phyloP scores from a whole-genome alignment of 352 stramenopile genomes.

The Globisporangium okanoganense region DNA sequence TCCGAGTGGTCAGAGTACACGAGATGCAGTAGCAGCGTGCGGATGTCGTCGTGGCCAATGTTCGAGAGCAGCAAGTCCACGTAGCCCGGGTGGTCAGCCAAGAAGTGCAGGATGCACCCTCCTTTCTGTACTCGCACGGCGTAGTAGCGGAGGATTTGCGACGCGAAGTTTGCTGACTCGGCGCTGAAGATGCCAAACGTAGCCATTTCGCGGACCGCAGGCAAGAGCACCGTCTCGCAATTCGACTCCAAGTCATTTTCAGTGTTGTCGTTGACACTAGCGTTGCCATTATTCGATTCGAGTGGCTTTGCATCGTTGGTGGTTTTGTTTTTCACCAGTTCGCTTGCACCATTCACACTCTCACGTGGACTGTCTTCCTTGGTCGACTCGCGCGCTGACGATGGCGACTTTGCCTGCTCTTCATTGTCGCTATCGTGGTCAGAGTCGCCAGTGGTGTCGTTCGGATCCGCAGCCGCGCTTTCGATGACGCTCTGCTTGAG shows the following conservation, averaged over 20 bases:
- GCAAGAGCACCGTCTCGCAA: conserved; percentile 30
- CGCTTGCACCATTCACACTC: conserved; percentile 15
- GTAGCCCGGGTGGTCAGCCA: conserved; percentile 43
- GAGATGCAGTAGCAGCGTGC: conserved; percentile 69
- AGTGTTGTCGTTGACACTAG: conserved; percentile 13
- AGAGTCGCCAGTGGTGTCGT: conserved; percentile 20
- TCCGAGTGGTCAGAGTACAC: conserved; percentile 86
- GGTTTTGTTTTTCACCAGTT: background rate
- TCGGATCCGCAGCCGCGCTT: conserved; percentile 22
- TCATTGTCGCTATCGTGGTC: conserved; percentile 24
- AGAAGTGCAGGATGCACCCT: conserved; percentile 70
- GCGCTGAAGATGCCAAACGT: conserved; percentile 70
- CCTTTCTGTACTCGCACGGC: conserved; percentile 75
- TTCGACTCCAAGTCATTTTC: conserved; percentile 30
- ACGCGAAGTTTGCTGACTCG: conserved; percentile 76
- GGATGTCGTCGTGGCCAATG: conserved; percentile 79
- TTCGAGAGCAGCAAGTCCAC: conserved; percentile 79
- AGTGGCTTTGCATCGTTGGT: conserved; percentile 15
- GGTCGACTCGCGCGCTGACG: conserved; percentile 9
- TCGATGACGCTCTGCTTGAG: conserved; percentile 65
- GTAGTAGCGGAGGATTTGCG: conserved; percentile 80
- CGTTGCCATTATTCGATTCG: background rate
- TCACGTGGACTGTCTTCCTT: conserved; percentile 10
- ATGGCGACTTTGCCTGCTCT: conserved; percentile 5
- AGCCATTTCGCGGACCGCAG: conserved; percentile 35